Conservation (phyloP, 176 grass and related monocot genomes). For the Metroxylon sagu region DNA sequence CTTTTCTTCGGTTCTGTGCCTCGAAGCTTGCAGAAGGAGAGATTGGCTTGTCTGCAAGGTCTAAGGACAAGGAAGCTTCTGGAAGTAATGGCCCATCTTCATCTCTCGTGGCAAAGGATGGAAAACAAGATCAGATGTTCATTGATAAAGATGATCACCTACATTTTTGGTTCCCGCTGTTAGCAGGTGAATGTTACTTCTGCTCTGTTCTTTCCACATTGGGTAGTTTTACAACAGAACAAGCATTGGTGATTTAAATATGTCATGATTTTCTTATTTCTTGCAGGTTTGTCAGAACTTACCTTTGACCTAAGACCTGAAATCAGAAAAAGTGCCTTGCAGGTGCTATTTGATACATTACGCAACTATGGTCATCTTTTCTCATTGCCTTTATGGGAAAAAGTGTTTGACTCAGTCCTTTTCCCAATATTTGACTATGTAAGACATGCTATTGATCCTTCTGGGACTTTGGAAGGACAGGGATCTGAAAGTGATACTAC, state of each 20-base stretch:
- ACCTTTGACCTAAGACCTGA: conserved; percentile 93
- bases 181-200: conserved; percentile 51
- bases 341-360: conserved; percentile 95
- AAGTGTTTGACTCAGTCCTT: conserved; percentile 97
- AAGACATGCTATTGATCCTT: conserved; percentile 90
- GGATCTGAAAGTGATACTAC: conserved; percentile 49
- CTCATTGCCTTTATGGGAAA: conserved; percentile 97
- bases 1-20: conserved; percentile 98
- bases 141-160: conserved; percentile 87
- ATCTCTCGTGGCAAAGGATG: conserved; percentile 50
- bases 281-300: conserved; percentile 96
- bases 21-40: conserved; percentile 93
- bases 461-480: conserved; percentile 58
- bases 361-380: conserved; percentile 98
- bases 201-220: not conserved
- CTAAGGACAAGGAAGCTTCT: conserved; percentile 51
- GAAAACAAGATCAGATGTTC: conserved; percentile 55
- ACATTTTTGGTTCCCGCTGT: conserved; percentile 98
- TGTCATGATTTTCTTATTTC: too few species aligned
- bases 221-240: too few species aligned
- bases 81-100: conserved; percentile 46
- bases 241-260: too few species aligned
- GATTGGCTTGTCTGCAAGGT: conserved; percentile 68
- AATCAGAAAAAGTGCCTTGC: conserved; percentile 96
- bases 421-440: conserved; percentile 99